phyloP scores from a whole-genome alignment of 805 yeast genomes.

The Soucietia sequanensis region DNA sequence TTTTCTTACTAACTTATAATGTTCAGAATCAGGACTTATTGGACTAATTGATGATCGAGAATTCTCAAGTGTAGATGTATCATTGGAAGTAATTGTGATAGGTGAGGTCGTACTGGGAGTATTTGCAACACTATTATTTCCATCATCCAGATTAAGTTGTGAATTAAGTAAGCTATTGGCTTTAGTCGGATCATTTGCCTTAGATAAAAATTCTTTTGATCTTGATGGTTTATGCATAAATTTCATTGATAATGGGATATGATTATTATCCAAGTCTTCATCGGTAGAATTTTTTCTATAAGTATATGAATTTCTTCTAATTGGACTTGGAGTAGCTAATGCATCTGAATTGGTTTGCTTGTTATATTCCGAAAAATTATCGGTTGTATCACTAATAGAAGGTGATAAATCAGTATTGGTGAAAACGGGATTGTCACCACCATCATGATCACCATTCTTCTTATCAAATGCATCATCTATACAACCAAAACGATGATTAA shows the following conservation, averaged over 20 bases:
- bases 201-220: slow-evolving; percentile 26
- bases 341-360: too few relatives aligned
- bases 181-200: slow-evolving; percentile 30
- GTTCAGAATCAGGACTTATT: slow-evolving; percentile 2
- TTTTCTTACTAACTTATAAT: slow-evolving; percentile 59
- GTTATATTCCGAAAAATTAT: too few relatives aligned
- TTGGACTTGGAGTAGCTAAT: too few relatives aligned
- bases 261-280: too few relatives aligned
- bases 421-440: too few relatives aligned
- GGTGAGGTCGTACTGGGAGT: neutral
- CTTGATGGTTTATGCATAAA: slow-evolving; percentile 41
- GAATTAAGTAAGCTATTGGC: slow-evolving; percentile 26
- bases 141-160: too few relatives aligned
- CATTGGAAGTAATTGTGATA: neutral
- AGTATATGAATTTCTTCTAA: slow-evolving; percentile 1
- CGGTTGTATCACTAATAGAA: too few relatives aligned
- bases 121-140: too few relatives aligned
- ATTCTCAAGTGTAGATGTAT: neutral
- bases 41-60: neutral
- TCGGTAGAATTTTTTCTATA: neutral
- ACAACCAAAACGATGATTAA: too few relatives aligned
- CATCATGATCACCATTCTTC: too few relatives aligned
- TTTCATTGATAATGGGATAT: slow-evolving; percentile 27
- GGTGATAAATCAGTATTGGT: too few relatives aligned
- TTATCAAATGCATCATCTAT: too few relatives aligned